These are phyloP conservation scores for Albatrellus sp. DNA, from an alignment of 1,284 basidiomycete genomes.

Conservation along the genomic window DNA sequence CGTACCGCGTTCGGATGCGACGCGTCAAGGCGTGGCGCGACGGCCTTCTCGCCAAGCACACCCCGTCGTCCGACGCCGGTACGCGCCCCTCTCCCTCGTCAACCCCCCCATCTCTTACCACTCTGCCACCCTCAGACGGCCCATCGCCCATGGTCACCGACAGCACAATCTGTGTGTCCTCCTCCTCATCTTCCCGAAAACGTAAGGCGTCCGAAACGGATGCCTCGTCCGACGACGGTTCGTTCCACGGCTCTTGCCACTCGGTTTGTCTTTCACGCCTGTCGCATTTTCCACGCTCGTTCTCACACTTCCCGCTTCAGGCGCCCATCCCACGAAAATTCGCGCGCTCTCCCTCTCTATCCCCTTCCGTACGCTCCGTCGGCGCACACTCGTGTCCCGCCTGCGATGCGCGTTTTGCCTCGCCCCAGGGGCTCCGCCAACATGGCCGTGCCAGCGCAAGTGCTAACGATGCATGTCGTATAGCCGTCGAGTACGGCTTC, in stretches of 20 bases:
- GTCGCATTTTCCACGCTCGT: neutral
- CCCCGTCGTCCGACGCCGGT: constrained; percentile 36
- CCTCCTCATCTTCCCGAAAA: constrained; percentile 1
- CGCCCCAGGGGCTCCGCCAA: constrained; percentile 39
- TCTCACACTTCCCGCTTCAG: constrained; percentile 1
- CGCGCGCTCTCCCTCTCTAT: constrained; percentile 8
- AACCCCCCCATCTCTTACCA: constrained; percentile 1
- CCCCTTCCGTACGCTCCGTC: constrained; percentile 5
- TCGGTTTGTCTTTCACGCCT: neutral
- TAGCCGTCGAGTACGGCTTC: constrained; percentile 59
- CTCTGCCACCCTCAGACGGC: neutral
- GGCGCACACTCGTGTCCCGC: constrained; percentile 44
- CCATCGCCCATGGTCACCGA: neutral
- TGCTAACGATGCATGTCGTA: constrained; percentile 53
- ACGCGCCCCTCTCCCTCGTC: constrained; percentile 20
- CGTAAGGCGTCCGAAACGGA: neutral
- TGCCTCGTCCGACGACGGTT: neutral
- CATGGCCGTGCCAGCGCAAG: constrained; percentile 38
- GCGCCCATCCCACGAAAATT: constrained; percentile 9
- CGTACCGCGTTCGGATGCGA: constrained; percentile 35
- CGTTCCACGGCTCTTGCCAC: neutral
- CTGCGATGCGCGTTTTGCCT: constrained; percentile 53
- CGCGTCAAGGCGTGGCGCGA: constrained; percentile 49
- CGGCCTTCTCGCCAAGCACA: constrained; percentile 8
- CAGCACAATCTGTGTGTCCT: neutral